Conservation (phyloP, 2,329 filamentous ascomycete genomes). For the Aspergillus aculeatinus region DNA sequence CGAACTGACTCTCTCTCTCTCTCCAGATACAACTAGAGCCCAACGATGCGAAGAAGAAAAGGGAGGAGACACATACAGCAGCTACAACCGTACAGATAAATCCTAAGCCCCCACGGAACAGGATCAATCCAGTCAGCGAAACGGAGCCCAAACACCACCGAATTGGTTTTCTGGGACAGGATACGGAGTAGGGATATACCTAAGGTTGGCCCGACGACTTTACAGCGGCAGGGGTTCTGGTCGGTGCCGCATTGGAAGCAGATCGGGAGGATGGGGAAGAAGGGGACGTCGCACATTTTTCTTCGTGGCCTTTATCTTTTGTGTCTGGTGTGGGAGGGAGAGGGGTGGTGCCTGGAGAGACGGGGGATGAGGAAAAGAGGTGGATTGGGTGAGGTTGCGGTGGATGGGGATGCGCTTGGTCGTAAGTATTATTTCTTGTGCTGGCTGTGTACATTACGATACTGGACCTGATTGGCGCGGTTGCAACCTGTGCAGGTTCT, state of each 20-base stretch:
- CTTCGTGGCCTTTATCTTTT: neutral
- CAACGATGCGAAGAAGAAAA: no score
- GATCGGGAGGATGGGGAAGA: conserved; percentile 51
- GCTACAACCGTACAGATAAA: conserved; percentile 50
- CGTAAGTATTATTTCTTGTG: no score
- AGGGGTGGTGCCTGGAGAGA: neutral
- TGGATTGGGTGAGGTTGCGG: no score
- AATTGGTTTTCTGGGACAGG: no score
- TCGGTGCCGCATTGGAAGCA: conserved; percentile 58
- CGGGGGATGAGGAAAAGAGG: neutral
- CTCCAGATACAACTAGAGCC: no score
- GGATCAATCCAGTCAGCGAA: neutral
- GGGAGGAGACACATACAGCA: conserved; percentile 47
- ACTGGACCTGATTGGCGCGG: no score
- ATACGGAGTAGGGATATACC: conserved; percentile 38
- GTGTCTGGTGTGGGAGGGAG: neutral
- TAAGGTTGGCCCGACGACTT: conserved; percentile 56
- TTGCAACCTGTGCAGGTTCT: no score
- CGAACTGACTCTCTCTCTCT: no score
- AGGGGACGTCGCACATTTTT: conserved; percentile 39
- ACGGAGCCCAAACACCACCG: no score
- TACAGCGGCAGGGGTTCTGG: conserved; percentile 59
- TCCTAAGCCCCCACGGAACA: conserved; percentile 23
- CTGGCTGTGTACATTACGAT: no score
- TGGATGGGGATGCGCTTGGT: no score